A percentile compares a stretch with the other conserved stretches of the same genome.
Conservation (phyloP, 129 eudicot genomes). For the Flaveria sonorensis region DNA sequence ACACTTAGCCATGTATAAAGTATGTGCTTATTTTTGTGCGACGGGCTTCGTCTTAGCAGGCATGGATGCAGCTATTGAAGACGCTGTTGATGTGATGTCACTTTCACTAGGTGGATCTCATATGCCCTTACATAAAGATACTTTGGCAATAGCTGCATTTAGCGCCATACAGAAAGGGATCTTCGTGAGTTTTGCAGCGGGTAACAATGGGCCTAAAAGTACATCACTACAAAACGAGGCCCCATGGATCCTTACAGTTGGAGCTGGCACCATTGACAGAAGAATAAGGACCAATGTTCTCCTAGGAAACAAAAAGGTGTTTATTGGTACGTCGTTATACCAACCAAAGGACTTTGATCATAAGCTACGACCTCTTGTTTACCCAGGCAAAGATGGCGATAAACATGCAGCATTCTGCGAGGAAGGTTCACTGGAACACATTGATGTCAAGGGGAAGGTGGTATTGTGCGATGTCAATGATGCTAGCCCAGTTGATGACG, state of each 20-base stretch:
- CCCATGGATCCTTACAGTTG: constrained; percentile 72
- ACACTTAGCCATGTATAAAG: no score
- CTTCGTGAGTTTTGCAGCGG: constrained; percentile 61
- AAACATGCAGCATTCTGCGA: constrained; percentile 24
- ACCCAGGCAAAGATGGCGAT: constrained; percentile 27
- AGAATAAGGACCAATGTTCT: constrained; percentile 39
- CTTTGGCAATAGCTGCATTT: neutral
- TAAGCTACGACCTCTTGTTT: constrained; percentile 48
- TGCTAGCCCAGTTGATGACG: neutral
- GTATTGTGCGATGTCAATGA: constrained; percentile 10
- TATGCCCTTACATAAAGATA: neutral
- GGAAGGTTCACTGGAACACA: constrained; percentile 40
- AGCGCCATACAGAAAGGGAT: constrained; percentile 53
- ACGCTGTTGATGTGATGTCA: no score
- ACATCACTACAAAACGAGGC: constrained; percentile 45
- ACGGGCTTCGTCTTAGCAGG: no score
- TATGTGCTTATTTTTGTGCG: neutral
- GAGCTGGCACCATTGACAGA: constrained; percentile 60
- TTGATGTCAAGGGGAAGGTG: constrained; percentile 28
- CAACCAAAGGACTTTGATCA: constrained; percentile 44
- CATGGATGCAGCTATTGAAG: no score
- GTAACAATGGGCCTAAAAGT: constrained; percentile 47
- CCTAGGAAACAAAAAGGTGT: constrained; percentile 36
- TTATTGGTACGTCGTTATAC: constrained; percentile 48
- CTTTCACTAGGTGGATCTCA: no score